A percentile compares a stretch with the other conserved stretches of the same genome.
These are phyloP conservation scores for Myochromella boudieri DNA, from an alignment of 768 basidiomycete species.

Conservation along the genomic window DNA sequence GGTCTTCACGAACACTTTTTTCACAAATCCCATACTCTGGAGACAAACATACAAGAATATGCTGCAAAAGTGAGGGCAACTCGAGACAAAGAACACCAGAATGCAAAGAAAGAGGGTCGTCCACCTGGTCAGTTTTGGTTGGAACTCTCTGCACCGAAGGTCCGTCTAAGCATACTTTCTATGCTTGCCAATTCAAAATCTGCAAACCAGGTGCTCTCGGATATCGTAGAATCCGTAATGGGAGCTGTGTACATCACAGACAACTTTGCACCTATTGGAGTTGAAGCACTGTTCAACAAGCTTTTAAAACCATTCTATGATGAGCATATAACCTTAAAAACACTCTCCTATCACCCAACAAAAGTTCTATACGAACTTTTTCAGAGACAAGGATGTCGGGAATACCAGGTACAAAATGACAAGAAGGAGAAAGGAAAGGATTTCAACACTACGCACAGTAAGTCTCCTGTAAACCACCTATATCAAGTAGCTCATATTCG, in stretches of 20 bases:
- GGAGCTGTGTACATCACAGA: conserved; percentile 83
- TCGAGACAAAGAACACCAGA: conserved; percentile 45
- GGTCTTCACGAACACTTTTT: conserved; percentile 64
- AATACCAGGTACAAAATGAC: conserved; percentile 60
- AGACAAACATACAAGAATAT: conserved; percentile 53
- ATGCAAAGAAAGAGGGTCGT: conserved; percentile 48
- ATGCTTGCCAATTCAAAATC: conserved; percentile 2
- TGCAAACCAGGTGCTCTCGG: conserved; percentile 60
- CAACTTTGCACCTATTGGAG: conserved; percentile 59
- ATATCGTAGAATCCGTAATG: conserved; percentile 77
- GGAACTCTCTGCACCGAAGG: conserved; percentile 78
- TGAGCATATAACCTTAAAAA: conserved; percentile 69
- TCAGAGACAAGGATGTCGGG: conserved; percentile 69
- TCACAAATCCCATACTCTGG: conserved; percentile 54
- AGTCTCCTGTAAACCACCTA: conserved; percentile 5
- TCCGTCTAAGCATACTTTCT: conserved; percentile 22
- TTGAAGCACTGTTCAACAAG: conserved; percentile 63
- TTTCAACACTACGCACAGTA: conserved; percentile 8
- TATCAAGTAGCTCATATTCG: conserved; percentile 1
- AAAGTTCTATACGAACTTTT: conserved; percentile 72
- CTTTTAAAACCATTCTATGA: conserved; percentile 79
- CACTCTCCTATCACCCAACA: conserved; percentile 75
- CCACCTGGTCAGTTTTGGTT: conserved; percentile 75
- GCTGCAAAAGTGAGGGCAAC: conserved; percentile 42
- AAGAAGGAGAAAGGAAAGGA: conserved; percentile 15